phyloP scores from a whole-genome alignment of 2,329 filamentous ascomycete genomes.

The Botrytis pseudocinerea region DNA sequence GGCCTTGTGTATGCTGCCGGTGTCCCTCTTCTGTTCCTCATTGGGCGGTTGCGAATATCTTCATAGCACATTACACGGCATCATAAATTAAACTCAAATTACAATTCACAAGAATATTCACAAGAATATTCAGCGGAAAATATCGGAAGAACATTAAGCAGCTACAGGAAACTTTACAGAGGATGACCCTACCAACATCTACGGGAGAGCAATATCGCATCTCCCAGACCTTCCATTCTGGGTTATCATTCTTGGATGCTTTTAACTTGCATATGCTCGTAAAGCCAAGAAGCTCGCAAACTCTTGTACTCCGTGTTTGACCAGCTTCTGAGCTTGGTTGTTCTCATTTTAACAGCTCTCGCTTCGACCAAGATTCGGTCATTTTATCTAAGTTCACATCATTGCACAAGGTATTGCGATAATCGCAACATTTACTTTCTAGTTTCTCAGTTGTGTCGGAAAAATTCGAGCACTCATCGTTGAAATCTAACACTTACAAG shows the following conservation, averaged over 20 bases:
- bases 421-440: not conserved
- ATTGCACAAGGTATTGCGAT: not conserved
- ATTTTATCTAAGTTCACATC: not conserved
- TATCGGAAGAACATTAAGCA: not conserved
- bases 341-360: conserved; percentile 3
- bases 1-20: not conserved
- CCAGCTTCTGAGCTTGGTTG: not conserved
- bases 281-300: not conserved
- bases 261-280: not conserved
- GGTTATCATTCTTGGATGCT: not conserved
- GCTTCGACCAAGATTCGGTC: not conserved
- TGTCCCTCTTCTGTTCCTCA: not conserved
- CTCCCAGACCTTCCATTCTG: not conserved
- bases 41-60: not conserved
- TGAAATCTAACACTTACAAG: not conserved
- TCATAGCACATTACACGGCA: not conserved
- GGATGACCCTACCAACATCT: not conserved
- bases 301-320: not conserved
- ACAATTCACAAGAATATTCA: not conserved
- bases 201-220: not conserved
- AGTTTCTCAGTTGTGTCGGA: not conserved
- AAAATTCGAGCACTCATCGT: not conserved
- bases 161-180: not conserved
- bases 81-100: not conserved
- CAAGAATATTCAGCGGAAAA: not conserved